phyloP scores from a whole-genome alignment of 805 yeast species.

The Nakazawaea ambrosiae region DNA sequence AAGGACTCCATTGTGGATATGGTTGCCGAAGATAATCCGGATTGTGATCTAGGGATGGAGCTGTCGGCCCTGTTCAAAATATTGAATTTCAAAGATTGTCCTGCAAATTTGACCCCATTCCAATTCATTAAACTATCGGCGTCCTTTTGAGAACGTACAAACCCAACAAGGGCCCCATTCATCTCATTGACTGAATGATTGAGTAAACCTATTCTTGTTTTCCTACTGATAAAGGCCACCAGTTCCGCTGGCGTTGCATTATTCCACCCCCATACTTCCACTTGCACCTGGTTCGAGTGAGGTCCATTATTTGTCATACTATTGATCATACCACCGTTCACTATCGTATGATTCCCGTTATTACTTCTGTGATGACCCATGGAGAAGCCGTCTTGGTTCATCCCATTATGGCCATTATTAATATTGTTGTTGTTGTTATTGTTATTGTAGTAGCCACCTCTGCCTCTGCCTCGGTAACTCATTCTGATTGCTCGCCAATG shows the following conservation, averaged over 20 bases:
- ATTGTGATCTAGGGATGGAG: slow-evolving; percentile 18
- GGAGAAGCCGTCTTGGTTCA: neutral
- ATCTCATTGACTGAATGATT: slow-evolving; percentile 46
- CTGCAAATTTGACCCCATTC: slow-evolving; percentile 80
- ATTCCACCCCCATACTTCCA: slow-evolving; percentile 77
- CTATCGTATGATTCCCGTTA: slow-evolving; percentile 7
- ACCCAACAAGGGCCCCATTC: slow-evolving; percentile 48
- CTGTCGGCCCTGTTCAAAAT: slow-evolving; percentile 18
- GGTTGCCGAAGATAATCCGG: slow-evolving; percentile 13
- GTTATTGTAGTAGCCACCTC: slow-evolving; percentile 15
- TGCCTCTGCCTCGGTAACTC: slow-evolving; percentile 27
- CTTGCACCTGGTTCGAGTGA: slow-evolving; percentile 32
- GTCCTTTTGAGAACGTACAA: slow-evolving; percentile 45
- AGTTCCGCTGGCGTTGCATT: slow-evolving; percentile 68
- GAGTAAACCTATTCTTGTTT: slow-evolving; percentile 47
- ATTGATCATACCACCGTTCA: slow-evolving; percentile 14
- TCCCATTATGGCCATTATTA: slow-evolving; percentile 9
- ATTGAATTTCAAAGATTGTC: slow-evolving; percentile 52
- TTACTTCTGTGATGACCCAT: neutral
- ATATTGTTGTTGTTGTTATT: slow-evolving; percentile 14
- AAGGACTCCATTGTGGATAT: slow-evolving; percentile 54
- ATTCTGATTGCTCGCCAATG: slow-evolving; percentile 1
- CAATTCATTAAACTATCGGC: slow-evolving; percentile 53
- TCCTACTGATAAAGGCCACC: slow-evolving; percentile 61
- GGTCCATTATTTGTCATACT: too few relatives aligned